These are phyloP conservation scores for Aspergillus hiratsukae DNA, from an alignment of 2,329 filamentous ascomycete genomes.

Conservation along the genomic window DNA sequence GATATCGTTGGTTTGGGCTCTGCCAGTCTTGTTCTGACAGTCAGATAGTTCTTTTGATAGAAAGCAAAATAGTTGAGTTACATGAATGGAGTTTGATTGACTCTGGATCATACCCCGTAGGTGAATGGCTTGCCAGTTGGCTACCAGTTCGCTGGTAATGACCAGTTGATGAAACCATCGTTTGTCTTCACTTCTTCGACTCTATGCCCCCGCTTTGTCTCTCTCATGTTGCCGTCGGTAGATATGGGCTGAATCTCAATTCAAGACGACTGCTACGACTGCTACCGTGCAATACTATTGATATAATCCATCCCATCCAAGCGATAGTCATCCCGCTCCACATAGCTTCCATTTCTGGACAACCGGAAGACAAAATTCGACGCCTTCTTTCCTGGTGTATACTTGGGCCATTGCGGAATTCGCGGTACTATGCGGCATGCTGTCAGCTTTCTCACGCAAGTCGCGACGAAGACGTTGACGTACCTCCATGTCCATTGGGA, in stretches of 20 bases:
- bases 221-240: not conserved
- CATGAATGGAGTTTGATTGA: not conserved
- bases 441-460: not conserved
- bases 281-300: conserved; percentile 23
- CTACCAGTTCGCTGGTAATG: not conserved
- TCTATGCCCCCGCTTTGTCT: not conserved
- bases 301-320: conserved; percentile 24
- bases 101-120: not conserved
- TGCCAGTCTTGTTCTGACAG: too few relatives aligned
- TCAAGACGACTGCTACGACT: not conserved
- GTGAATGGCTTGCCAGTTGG: not conserved
- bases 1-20: not conserved
- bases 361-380: conserved; percentile 28
- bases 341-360: conserved; percentile 20
- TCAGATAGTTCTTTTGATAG: not conserved
- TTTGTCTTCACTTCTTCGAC: not conserved
- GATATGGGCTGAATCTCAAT: too few relatives aligned
- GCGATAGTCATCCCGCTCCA: conserved; percentile 25
- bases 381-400: conserved; percentile 7
- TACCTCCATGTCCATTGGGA: conserved; percentile 27
- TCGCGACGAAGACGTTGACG: conserved; percentile 5
- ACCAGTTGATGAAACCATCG: not conserved
- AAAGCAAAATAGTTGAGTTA: not conserved
- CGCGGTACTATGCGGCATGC: conserved; percentile 11
- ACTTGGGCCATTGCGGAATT: conserved; percentile 23